Evolutionary conservation across 305 asterid genomes (phyloP).

Genomic region (Rubia tinctorum): DNA sequence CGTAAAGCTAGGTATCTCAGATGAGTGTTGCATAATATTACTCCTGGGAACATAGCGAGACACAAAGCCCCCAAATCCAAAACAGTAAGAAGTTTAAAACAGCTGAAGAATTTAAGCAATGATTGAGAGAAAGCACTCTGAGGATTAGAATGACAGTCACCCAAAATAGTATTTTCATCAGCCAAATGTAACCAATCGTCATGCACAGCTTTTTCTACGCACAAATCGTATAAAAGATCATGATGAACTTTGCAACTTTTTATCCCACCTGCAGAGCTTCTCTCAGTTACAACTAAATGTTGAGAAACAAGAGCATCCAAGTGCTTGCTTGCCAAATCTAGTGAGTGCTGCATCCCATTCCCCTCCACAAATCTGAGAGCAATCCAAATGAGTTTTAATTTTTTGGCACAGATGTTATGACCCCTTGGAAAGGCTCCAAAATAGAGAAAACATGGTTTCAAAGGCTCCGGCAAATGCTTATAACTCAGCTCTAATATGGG

Average conservation of each 20-base stretch:
- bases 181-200: not conserved
- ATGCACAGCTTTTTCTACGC: slow-evolving; percentile 8
- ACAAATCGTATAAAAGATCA: slow-evolving; percentile 10
- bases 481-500: slow-evolving; percentile 14
- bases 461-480: slow-evolving; percentile 9
- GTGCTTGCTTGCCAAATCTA: slow-evolving; percentile 5
- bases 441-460: slow-evolving; percentile 19
- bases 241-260: slow-evolving; percentile 1
- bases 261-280: not conserved
- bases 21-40: not conserved
- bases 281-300: not conserved
- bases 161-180: not conserved
- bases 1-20: slow-evolving; percentile 3
- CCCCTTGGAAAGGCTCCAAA: slow-evolving; percentile 10
- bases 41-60: too few relatives aligned
- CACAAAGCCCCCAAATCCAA: not conserved
- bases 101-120: not conserved
- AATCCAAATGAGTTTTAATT: slow-evolving; percentile 13
- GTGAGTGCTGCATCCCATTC: not conserved
- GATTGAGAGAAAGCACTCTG: too few relatives aligned
- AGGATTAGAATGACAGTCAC: too few relatives aligned
- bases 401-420: not conserved
- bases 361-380: slow-evolving; percentile 17
- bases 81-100: not conserved
- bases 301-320: slow-evolving; percentile 6